Evolutionary conservation across 2,329 filamentous ascomycete genomes (phyloP), one percentile per base, ranked within the genome.

Genomic region (Sodiomyces alkalinus): DNA sequence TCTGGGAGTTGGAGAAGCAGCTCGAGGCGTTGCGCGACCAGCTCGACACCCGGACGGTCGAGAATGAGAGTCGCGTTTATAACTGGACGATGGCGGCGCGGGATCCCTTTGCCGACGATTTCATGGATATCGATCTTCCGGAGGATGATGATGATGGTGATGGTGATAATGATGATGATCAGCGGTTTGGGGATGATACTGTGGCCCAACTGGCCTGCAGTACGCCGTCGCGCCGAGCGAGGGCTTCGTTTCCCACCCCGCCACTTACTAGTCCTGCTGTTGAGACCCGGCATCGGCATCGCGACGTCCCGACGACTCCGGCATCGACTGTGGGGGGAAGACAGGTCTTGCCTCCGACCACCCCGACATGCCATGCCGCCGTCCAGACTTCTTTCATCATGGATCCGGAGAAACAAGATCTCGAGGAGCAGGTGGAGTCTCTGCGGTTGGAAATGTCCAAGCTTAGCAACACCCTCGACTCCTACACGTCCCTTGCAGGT

Each of bases 221-320:
- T 42, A 72, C 67, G 3, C 67, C 67, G 0, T 56, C 57, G 2
- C 41, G 50, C 11, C n/a, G n/a, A n/a, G 43, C 48, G 22, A 44
- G 48, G 24, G 42, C 47, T n/a, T 68, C 64, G 0, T 69, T 71
- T 36, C 60, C 60, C 4, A 68, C 65, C 1, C 68, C 68, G 0
- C 68, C 68, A 1, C 56, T 60, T 3, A 72, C 68, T 0, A 72
- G 67, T 22, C 62, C 63, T 1, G 38, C 48, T 0, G 34, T 49
- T 0, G 45, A 37, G 33, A 25, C n/a, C n/a, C 16, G 23, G 17
- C 23, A 11, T 16, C 23, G 6, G 16, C 23, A 3, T 16, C 23
- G 44, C 3, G 37, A 37, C 4, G 28, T 38, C 4, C 44, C 47
- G 0, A 33, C 41, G 0, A 58, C 60, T 2, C 63, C 64, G 0